Evolutionary conservation across 768 basidiomycete species (phyloP), one percentile per base, ranked within the genome.

Genomic region (Boletus edulis): DNA sequence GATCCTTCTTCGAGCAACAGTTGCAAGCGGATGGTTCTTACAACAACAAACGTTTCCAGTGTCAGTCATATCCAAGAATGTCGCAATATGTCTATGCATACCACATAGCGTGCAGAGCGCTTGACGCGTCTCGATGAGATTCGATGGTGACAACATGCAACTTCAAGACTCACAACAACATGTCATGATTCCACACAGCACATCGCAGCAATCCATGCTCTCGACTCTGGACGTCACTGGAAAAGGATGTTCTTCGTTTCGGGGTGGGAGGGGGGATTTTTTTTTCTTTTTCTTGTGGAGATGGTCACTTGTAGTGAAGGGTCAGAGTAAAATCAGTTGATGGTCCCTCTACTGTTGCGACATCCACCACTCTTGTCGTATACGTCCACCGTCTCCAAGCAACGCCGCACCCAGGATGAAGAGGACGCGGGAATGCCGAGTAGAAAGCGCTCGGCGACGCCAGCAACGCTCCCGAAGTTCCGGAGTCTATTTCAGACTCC

Each of bases 151-250:
- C 32, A 44, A 40, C 31, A 31, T 5, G 15, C 20, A 10, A 20
- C 7, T 9, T 29, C 8, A 38, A 34, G 22, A 54, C 62, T 56
- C 43, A 60, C 63, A 62, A 31, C 65, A 64, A 46, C 67, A 69
- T 9, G 58, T 58, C 4, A 55, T 0, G 22, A 67, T 51, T 31
- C 56, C 58, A 29, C 62, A 55, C 34, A 67, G 38, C n/a, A 59
- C 15, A 20, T 69, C 65, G 20, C 66, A 69, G 43, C 56, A 64
- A 41, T 67, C 67, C 64, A 66, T 66, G 15, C 18, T 35, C 29
- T 42, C 24, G 27, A n/a, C 24, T 5, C 35, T 17, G 38, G 10
- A 54, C 18, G 12, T 17, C 9, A 17, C 22, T 24, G 29, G 10
- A 13, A 11, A 20, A 20, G 12, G 14, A 4, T 35, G 18, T 38